These are phyloP conservation scores for Trichosporon sp. DNA, from an alignment of 1,284 basidiomycete genomes.

Conservation along the genomic window DNA sequence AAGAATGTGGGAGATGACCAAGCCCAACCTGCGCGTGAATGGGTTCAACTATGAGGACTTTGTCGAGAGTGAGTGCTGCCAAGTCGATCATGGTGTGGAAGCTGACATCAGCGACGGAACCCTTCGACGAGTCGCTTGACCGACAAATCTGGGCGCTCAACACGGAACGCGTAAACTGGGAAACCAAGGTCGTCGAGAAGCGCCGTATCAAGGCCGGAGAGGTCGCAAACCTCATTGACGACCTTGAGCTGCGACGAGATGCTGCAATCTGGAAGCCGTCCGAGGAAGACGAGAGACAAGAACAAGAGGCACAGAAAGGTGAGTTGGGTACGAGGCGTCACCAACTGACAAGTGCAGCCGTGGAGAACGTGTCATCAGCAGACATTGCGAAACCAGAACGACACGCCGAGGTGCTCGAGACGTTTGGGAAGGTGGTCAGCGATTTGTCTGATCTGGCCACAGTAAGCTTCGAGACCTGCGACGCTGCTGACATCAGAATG, in stretches of 20 bases:
- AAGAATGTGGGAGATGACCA: conserved; percentile 62
- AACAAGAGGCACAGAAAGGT: neutral
- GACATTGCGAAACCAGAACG: conserved; percentile 43
- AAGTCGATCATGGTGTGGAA: neutral
- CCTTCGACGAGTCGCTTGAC: conserved; percentile 78
- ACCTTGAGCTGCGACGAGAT: conserved; percentile 60
- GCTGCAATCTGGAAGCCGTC: conserved; percentile 55
- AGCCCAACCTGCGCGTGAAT: conserved; percentile 74
- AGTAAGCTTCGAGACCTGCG: conserved; percentile 34
- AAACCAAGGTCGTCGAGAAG: conserved; percentile 66
- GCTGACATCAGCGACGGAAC: conserved; percentile 64
- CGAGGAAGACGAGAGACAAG: conserved; percentile 38
- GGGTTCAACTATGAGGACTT: conserved; percentile 72
- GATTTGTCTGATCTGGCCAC: conserved; percentile 44
- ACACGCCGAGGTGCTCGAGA: conserved; percentile 43
- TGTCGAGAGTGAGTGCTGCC: conserved; percentile 56
- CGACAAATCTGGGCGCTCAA: conserved; percentile 70
- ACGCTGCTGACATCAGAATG: conserved; percentile 37
- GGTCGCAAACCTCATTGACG: conserved; percentile 61
- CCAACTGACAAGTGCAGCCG: conserved; percentile 14
- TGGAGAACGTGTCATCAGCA: conserved; percentile 19
- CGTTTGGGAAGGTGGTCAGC: conserved; percentile 40
- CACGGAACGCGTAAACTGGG: conserved; percentile 68
- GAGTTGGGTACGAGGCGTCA: neutral
- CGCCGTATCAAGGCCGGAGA: conserved; percentile 64